Base-by-base conservation (phyloP, 179 eudicot species). In the Nepenthes alata region DNA sequence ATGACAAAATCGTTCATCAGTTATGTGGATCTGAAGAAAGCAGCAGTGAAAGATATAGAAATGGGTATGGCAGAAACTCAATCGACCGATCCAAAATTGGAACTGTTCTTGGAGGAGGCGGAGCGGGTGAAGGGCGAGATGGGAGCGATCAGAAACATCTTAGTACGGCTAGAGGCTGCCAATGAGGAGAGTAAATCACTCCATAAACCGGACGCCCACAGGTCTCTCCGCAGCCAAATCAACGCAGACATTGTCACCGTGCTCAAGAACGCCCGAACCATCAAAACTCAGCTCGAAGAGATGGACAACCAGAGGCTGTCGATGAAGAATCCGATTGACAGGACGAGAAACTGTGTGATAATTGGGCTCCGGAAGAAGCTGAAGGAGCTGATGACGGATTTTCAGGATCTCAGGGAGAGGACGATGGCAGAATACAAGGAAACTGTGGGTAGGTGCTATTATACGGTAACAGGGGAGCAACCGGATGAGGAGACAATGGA, bases 331-430 rank as follows among this genome's bases (percentile, higher is more conserved):
- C 89, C 86, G 10, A 75, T 86, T 16, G 96, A 91, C 62, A 74
- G 96, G 55, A 89, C 98, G 0, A 60, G 98, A 35, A 70, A 77
- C 2, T 82, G 91, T 2, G 98, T 91, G 14, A 80, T 91, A 0
- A 91, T 89, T 50, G 98, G 98, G 58, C 73, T 91, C 60, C 75
- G 98, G 76, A 91, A 77, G 85, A 91, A 91, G 74, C 89, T 91
- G 2, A 89, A 89, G 65, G 96, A 91, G 72, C 77, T 89, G 66
- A 91, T 91, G 98, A 71, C 85, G 86, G 98, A 91, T 5, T 89
- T 91, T 68, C 98, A 91, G 58, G 74, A 68, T 37, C 63, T 89
- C 67, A 75, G 98, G 60, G 84, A 89, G 68, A 78, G 73, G 60
- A 85, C 86, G 93, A 83, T 81, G 93, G 67, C 78, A 0, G 96